Evolutionary conservation across 257 asterid genomes (phyloP).

Genomic region (Thymus quinquecostatus): DNA sequence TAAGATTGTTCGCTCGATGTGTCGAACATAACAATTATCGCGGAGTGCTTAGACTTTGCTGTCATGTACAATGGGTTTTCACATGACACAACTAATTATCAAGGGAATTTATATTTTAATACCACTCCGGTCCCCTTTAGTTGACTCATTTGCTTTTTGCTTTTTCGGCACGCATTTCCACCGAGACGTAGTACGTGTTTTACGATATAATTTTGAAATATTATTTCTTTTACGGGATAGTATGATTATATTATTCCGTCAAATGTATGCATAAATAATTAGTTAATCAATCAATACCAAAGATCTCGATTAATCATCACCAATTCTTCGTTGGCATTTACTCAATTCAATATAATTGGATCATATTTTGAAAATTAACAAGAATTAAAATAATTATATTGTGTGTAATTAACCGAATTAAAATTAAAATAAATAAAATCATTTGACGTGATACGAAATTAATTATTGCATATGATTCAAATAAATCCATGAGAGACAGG

Average conservation of each 20-base stretch:
- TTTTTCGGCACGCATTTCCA: too few relatives aligned
- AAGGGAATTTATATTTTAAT: background rate
- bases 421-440: background rate
- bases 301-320: background rate
- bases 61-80: slow-evolving; percentile 23
- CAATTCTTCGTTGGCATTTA: background rate
- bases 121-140: too few relatives aligned
- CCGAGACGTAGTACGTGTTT: too few relatives aligned
- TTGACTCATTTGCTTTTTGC: too few relatives aligned
- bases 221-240: too few relatives aligned
- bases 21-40: background rate
- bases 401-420: too few relatives aligned
- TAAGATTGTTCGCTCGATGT: too few relatives aligned
- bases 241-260: background rate
- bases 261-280: background rate
- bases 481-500: slow-evolving; percentile 22
- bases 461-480: slow-evolving; percentile 29
- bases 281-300: slow-evolving; percentile 3
- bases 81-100: slow-evolving; percentile 28
- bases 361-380: too few relatives aligned
- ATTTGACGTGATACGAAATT: slow-evolving; percentile 12
- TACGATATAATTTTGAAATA: too few relatives aligned
- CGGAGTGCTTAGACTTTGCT: slow-evolving; percentile 9
- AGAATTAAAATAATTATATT: too few relatives aligned
- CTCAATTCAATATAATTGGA: background rate